Percentiles rank a stretch among this genome's conserved stretches.
phyloP scores from a whole-genome alignment of 2,329 filamentous ascomycete genomes.

The Aureobasidium sp. region DNA sequence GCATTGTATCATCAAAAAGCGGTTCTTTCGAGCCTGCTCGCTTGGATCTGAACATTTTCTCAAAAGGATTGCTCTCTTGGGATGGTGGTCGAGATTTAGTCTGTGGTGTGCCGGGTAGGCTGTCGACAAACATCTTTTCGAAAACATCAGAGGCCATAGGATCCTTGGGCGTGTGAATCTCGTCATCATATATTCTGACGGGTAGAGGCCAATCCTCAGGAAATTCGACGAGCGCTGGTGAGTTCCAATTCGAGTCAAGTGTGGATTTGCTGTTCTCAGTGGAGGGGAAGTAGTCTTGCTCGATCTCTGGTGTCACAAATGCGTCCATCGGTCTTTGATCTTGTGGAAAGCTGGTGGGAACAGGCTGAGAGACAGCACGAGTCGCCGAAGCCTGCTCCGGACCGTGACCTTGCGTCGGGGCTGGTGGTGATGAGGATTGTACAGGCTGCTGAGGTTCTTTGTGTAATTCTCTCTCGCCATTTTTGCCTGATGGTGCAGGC shows the following conservation, averaged over 20 bases:
- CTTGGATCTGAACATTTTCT: constrained; percentile 4
- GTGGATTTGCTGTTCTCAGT: constrained; percentile 8
- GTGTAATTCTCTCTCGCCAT: not conserved
- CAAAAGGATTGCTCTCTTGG: constrained; percentile 11
- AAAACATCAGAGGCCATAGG: constrained; percentile 27
- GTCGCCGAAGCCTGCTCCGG: not conserved
- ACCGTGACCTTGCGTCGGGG: not conserved
- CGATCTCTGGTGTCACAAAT: constrained; percentile 7
- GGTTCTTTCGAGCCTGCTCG: constrained; percentile 1
- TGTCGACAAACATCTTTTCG: constrained; percentile 28
- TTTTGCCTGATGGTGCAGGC: not conserved
- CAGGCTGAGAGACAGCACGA: not conserved
- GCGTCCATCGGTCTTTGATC: not conserved
- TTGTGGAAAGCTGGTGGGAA: not conserved
- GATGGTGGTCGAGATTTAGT: constrained; percentile 2
- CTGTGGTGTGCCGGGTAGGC: constrained; percentile 21
- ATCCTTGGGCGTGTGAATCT: constrained; percentile 18
- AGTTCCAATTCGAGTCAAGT: constrained; percentile 8
- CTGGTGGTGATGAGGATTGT: not conserved
- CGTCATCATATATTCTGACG: constrained; percentile 1
- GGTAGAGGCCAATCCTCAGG: constrained; percentile 18
- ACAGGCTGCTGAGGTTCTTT: not conserved
- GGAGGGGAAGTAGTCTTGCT: constrained; percentile 5
- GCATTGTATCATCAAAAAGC: constrained; percentile 3
- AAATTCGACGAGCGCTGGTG: not conserved